A percentile compares a stretch with the other conserved stretches of the same genome.
Conservation (phyloP, 495 filamentous ascomycete genomes). For the Aspergillus campestris region DNA sequence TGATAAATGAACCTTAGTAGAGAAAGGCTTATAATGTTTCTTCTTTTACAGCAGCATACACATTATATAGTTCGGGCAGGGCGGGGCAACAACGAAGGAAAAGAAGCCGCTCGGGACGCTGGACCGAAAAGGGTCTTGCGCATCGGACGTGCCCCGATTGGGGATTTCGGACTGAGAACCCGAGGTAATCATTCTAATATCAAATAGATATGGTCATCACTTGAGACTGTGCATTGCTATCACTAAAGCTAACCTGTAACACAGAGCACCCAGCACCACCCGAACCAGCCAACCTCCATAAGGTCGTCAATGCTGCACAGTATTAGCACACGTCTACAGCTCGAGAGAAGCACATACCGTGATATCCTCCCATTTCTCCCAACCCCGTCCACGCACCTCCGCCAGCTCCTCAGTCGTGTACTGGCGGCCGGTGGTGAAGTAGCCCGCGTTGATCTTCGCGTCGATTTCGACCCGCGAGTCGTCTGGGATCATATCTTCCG, state of each 20-base stretch:
- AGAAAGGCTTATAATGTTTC: too few species aligned
- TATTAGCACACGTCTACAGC: background rate
- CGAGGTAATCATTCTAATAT: too few species aligned
- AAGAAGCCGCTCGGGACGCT: background rate
- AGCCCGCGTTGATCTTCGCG: conserved; percentile 95
- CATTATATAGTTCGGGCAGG: background rate
- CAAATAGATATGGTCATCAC: too few species aligned
- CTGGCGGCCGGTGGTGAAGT: conserved; percentile 87
- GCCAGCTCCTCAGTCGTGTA: conserved; percentile 81
- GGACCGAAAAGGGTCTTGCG: background rate
- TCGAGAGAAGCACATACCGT: conserved; percentile 30
- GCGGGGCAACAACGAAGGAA: background rate
- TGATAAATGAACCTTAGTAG: too few species aligned
- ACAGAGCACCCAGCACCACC: too few species aligned
- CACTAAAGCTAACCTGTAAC: too few species aligned
- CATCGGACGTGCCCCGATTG: background rate
- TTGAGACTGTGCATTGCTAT: too few species aligned
- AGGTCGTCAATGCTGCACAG: conserved; percentile 9
- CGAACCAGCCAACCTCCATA: too few species aligned
- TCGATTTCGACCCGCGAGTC: conserved; percentile 97
- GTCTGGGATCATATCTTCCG: conserved; percentile 87
- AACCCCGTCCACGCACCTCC: conserved; percentile 80
- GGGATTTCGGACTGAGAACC: too few species aligned
- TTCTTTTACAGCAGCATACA: background rate
- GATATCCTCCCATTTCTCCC: conserved; percentile 70